phyloP scores from a whole-genome alignment of 2,329 filamentous ascomycete species.

The Scytalidium sp. region DNA sequence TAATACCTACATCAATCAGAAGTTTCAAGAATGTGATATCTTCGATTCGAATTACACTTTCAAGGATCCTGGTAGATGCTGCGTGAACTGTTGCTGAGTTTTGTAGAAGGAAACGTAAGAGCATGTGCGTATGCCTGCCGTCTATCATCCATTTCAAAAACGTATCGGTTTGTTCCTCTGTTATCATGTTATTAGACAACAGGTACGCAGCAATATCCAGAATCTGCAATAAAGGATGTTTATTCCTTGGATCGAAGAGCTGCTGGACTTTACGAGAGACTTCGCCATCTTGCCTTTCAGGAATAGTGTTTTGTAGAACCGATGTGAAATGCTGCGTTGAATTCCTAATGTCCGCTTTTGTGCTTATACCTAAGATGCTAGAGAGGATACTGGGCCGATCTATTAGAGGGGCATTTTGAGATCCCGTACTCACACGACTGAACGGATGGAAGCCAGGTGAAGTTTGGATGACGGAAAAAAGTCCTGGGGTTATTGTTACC shows the following conservation, averaged over 20 bases:
- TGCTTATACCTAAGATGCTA: no score
- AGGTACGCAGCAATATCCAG: background rate
- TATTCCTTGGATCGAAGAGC: background rate
- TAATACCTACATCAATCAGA: background rate
- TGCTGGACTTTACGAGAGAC: background rate
- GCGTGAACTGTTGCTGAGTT: background rate
- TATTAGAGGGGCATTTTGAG: no score
- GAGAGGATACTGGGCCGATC: no score
- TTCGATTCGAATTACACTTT: background rate
- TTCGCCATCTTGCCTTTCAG: background rate
- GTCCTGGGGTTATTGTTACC: no score
- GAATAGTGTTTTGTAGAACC: background rate
- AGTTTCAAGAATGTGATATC: background rate
- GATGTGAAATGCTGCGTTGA: no score
- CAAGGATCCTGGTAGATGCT: background rate
- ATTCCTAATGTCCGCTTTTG: no score
- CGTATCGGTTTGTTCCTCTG: background rate
- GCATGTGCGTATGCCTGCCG: background rate
- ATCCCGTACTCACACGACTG: no score
- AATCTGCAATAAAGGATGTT: background rate
- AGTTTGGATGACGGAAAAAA: no score
- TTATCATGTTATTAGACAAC: background rate
- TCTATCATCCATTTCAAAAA: background rate
- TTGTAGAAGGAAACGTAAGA: background rate
- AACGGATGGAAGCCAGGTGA: no score